Base-by-base conservation (phyloP, 164 flowering plant genomes). In the Cinnamomum chago region DNA sequence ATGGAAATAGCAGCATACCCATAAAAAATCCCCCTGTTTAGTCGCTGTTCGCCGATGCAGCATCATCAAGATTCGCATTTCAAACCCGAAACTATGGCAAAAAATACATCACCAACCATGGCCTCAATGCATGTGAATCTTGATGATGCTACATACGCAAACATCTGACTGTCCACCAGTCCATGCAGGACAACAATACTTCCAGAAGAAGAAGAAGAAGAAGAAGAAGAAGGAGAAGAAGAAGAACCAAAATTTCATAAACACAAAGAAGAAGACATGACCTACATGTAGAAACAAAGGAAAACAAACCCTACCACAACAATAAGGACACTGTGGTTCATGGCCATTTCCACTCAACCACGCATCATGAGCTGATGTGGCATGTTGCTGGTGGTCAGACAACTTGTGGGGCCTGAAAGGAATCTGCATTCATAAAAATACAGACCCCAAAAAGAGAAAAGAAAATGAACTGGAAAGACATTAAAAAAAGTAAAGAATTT, bases 141-240 rank as follows among this genome's bases (percentile, higher is more conserved):
- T 64, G 67, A 12, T 64, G 67, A 64, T 64, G 67, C 67, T 64
- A 25, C 67, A 64, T 24, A 33, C 67, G 67, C 67, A 64, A 64
- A 64, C 67, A 64, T 23, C 67, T n/a, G 67, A 64, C 67, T 25
- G 67, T 64, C 28, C 14, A 64, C 23, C 30, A 14, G 7, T 64
- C 28, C 28, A 64, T 55, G 20, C 60, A 40, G 60, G 0, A 20
- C 18, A 55, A 20, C 60, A 55, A 7, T 55, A 2, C 47, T 14
- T 55, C 60, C 17, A 17, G 60, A 55, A 55, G n/a, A 55, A 55
- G 60, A 13, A 55, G 60, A 2, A 25, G 27, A 25, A 1, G 27
- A 25, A 25, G 27, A 3, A 17, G 20, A 1, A 55, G 20, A 17
- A 55, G 18, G 3, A 55, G 60, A 0, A 55, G 60, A 17, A 55